Conservation (phyloP, 441 rosid species). For the Pelargonium citronellum region DNA sequence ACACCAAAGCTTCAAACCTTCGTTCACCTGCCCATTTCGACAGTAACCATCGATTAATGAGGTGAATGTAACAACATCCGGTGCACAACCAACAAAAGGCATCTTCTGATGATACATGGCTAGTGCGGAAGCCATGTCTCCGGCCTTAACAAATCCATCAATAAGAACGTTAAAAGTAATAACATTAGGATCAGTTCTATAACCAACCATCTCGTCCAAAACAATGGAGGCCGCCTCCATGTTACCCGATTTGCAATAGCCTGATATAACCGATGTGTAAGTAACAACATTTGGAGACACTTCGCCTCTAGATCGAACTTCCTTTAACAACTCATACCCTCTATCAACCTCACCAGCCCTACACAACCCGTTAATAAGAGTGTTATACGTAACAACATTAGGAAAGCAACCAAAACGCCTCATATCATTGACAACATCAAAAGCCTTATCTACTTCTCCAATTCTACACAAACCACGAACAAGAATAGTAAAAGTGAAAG, state of each 20-base stretch:
- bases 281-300: conserved; percentile 52
- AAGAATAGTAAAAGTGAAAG: conserved; percentile 65
- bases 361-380: conserved; percentile 64
- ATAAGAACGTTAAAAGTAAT: conserved; percentile 71
- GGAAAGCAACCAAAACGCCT: conserved; percentile 54
- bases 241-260: conserved; percentile 62
- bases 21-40: conserved; percentile 57
- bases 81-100: conserved; percentile 41
- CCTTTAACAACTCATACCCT: conserved; percentile 43
- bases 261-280: conserved; percentile 65
- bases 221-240: conserved; percentile 53
- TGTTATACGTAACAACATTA: conserved; percentile 60
- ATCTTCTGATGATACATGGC: conserved; percentile 42
- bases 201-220: conserved; percentile 51
- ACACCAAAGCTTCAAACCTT: conserved; percentile 58
- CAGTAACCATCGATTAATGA: conserved; percentile 77
- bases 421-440: conserved; percentile 51
- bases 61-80: conserved; percentile 68
- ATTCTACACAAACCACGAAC: conserved; percentile 54
- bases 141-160: conserved; percentile 68
- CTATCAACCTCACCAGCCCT: conserved; percentile 47
- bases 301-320: conserved; percentile 30
- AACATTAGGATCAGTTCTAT: conserved; percentile 42
- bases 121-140: conserved; percentile 50
- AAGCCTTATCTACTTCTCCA: conserved; percentile 42